These are phyloP conservation scores for Paxillus ammoniavirescens DNA, from an alignment of 768 basidiomycete species.

Conservation along the genomic window DNA sequence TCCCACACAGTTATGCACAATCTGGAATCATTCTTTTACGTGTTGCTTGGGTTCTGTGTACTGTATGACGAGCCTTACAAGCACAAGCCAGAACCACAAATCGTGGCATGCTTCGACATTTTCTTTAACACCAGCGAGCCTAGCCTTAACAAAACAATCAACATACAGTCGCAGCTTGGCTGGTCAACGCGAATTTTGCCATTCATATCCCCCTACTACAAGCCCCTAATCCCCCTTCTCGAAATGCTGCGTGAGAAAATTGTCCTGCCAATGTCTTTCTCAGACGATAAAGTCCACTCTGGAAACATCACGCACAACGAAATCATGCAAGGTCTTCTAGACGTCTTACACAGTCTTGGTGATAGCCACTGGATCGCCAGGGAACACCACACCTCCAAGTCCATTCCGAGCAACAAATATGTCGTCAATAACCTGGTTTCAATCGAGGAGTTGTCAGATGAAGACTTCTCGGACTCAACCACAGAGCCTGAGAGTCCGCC, in stretches of 20 bases:
- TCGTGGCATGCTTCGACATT: conserved; percentile 2
- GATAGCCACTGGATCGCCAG: too few relatives aligned
- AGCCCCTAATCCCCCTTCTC: not conserved
- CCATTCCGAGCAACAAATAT: too few relatives aligned
- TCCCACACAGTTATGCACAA: not conserved
- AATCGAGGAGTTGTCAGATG: too few relatives aligned
- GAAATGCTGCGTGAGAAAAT: not conserved
- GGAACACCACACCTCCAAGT: too few relatives aligned
- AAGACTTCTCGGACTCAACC: too few relatives aligned
- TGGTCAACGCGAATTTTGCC: not conserved
- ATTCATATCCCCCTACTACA: conserved; percentile 2
- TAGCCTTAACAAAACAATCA: not conserved
- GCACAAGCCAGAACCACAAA: not conserved
- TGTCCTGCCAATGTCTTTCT: not conserved
- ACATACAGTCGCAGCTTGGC: not conserved
- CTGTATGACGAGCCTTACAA: not conserved
- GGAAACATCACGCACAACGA: too few relatives aligned
- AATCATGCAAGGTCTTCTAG: too few relatives aligned
- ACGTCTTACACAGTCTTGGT: too few relatives aligned
- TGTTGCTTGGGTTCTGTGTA: conserved; percentile 5
- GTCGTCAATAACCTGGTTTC: too few relatives aligned
- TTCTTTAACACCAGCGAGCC: not conserved
- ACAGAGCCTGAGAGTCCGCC: too few relatives aligned
- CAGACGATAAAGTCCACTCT: too few relatives aligned
- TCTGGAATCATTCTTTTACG: conserved; percentile 12